phyloP scores from a whole-genome alignment of 177 flowering plant genomes.

The Tripterygium wilfordii region DNA sequence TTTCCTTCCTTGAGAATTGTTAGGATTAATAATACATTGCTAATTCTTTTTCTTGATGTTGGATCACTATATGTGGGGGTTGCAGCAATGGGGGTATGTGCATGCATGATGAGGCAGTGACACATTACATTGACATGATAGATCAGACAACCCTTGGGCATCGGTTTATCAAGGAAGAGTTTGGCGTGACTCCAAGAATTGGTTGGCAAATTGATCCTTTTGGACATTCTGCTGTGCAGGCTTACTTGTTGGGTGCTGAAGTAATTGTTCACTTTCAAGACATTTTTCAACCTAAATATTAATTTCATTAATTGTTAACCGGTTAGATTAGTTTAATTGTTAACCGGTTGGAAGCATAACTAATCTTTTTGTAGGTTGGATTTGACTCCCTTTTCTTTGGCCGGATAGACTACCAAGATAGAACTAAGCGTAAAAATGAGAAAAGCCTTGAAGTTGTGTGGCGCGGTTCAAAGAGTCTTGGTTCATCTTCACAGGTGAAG shows the following conservation, averaged over 20 bases:
- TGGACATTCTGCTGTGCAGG: slow-evolving; percentile 84
- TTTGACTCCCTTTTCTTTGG: slow-evolving; percentile 86
- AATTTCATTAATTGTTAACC: not conserved
- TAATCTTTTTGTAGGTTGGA: slow-evolving; percentile 43
- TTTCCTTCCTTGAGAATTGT: not conserved
- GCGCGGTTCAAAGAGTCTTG: slow-evolving; percentile 73
- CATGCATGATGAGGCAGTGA: slow-evolving; percentile 81
- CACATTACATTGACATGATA: slow-evolving; percentile 83
- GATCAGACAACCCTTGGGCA: slow-evolving; percentile 85
- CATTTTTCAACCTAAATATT: not conserved
- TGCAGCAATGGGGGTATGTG: slow-evolving; percentile 80
- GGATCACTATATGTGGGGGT: not conserved
- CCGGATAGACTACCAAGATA: slow-evolving; percentile 95
- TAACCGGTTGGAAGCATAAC: not conserved
- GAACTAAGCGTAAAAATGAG: slow-evolving; percentile 57
- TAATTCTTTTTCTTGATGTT: not conserved
- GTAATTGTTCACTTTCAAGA: slow-evolving; percentile 14
- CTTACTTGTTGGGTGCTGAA: slow-evolving; percentile 72
- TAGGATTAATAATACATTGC: not conserved
- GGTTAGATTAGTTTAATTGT: not conserved
- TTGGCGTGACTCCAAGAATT: slow-evolving; percentile 56
- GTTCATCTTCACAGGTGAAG: slow-evolving; percentile 74
- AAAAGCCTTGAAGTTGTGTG: slow-evolving; percentile 68
- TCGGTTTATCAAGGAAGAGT: slow-evolving; percentile 50
- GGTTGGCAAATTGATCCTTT: slow-evolving; percentile 88